Conservation (phyloP, 83 land plant species). For the Diphasiastrum complanatum region DNA sequence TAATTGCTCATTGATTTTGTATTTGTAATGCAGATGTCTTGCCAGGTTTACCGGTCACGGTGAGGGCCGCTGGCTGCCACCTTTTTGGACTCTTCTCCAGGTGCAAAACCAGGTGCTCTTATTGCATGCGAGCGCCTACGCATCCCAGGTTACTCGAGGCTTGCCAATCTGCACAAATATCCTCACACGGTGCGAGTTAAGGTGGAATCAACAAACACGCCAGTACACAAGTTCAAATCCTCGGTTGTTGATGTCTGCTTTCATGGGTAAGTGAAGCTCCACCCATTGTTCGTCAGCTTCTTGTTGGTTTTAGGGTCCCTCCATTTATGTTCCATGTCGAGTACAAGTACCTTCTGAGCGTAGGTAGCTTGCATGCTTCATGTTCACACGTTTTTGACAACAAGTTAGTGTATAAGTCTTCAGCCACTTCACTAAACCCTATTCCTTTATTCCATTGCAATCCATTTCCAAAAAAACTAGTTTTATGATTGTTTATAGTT, state of each 20-base stretch:
- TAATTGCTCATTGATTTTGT: no score
- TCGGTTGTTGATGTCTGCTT: constrained; percentile 26
- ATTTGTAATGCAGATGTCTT: constrained; percentile 24
- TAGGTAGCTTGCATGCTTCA: no score
- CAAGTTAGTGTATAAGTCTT: no score
- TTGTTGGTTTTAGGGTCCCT: no score
- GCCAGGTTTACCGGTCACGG: constrained; percentile 1
- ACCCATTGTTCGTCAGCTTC: no score
- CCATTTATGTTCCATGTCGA: no score
- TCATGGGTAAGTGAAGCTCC: constrained; percentile 6
- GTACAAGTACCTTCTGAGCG: no score
- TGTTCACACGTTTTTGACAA: no score
- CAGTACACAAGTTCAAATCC: not conserved
- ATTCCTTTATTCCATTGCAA: no score
- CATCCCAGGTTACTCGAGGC: constrained; percentile 22
- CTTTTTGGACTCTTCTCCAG: constrained; percentile 30
- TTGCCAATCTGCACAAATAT: constrained; percentile 18
- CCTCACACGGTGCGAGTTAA: constrained; percentile 15
- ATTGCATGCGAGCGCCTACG: constrained; percentile 26
- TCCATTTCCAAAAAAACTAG: no score
- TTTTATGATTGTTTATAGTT: no score
- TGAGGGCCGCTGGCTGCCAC: constrained; percentile 18
- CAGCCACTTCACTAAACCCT: no score
- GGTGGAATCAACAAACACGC: constrained; percentile 14
- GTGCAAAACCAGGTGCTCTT: constrained; percentile 27